Evolutionary conservation across 1,284 basidiomycete species (phyloP).

Genomic region (Austroboletus novae-zelandiae): DNA sequence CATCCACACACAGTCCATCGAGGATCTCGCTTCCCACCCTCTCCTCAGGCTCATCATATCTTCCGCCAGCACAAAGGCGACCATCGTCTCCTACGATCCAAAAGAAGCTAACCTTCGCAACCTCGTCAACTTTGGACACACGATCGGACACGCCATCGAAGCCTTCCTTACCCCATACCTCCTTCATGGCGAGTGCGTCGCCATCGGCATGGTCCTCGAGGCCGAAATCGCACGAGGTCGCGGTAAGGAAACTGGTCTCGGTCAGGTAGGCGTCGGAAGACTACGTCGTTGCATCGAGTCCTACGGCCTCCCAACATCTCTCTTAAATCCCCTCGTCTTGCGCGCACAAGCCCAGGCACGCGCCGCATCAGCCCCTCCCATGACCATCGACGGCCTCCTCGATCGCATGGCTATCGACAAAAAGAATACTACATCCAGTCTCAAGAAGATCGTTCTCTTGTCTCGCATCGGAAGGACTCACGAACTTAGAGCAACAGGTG

Average conservation of each 20-base stretch:
- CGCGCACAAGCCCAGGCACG: conserved; percentile 48
- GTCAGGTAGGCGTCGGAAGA: conserved; percentile 87
- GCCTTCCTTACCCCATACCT: conserved; percentile 88
- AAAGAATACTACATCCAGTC: conserved; percentile 84
- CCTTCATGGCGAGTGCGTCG: conserved; percentile 92
- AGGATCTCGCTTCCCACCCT: conserved; percentile 72
- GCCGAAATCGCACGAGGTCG: conserved; percentile 88
- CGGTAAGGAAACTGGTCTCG: conserved; percentile 59
- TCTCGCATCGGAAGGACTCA: conserved; percentile 89
- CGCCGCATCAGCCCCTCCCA: conserved; percentile 61
- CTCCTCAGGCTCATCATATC: conserved; percentile 84
- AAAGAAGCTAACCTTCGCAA: conserved; percentile 94
- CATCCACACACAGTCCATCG: conserved; percentile 58
- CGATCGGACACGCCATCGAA: conserved; percentile 95
- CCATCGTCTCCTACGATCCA: conserved; percentile 94
- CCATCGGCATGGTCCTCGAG: conserved; percentile 92
- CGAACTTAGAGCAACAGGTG: conserved; percentile 88
- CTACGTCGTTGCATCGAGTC: conserved; percentile 81
- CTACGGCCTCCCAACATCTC: conserved; percentile 79
- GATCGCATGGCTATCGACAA: conserved; percentile 97
- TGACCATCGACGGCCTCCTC: conserved; percentile 82
- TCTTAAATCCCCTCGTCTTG: conserved; percentile 60
- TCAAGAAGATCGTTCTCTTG: conserved; percentile 94
- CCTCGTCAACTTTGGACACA: conserved; percentile 97
- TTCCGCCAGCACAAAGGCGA: conserved; percentile 88